Percentiles rank a stretch among this genome's conserved stretches.
These are phyloP conservation scores for Aspergillus chevalieri DNA, from an alignment of 2,329 filamentous ascomycete species.

Conservation along the genomic window DNA sequence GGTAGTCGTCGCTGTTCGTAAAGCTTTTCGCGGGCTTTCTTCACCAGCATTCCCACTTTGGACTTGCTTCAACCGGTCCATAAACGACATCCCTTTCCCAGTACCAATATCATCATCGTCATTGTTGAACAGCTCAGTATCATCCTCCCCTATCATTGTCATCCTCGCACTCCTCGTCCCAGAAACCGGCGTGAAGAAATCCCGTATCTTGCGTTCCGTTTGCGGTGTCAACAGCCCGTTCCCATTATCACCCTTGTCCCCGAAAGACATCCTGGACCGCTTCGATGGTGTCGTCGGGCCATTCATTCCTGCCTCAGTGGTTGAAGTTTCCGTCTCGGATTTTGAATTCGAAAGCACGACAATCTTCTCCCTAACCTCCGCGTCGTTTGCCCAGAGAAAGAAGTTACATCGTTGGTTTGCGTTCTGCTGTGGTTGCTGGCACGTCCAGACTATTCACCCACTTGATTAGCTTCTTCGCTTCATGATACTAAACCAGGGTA, in stretches of 20 bases:
- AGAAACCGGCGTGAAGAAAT: slow-evolving; percentile 2
- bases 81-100: slow-evolving; percentile 18
- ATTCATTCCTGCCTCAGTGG: neutral
- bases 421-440: slow-evolving; percentile 44
- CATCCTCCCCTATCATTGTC: slow-evolving; percentile 27
- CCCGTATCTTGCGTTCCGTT: slow-evolving; percentile 18
- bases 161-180: slow-evolving; percentile 21
- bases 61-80: slow-evolving; percentile 15
- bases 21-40: slow-evolving; percentile 31
- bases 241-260: neutral
- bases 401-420: slow-evolving; percentile 45
- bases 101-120: slow-evolving; percentile 34
- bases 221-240: slow-evolving; percentile 30
- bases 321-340: slow-evolving; percentile 32
- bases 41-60: slow-evolving; percentile 9
- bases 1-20: slow-evolving; percentile 24
- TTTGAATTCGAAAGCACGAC: slow-evolving; percentile 46
- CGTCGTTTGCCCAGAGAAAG: slow-evolving; percentile 58
- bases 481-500: neutral
- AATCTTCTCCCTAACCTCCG: slow-evolving; percentile 47
- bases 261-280: neutral
- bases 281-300: neutral
- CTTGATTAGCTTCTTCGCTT: neutral
- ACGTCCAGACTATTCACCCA: slow-evolving; percentile 47
- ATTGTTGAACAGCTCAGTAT: slow-evolving; percentile 26